Evolutionary conservation across 306 rosid species (phyloP), one percentile per base, ranked within the genome.

Genomic region (Quercus bicolor): DNA sequence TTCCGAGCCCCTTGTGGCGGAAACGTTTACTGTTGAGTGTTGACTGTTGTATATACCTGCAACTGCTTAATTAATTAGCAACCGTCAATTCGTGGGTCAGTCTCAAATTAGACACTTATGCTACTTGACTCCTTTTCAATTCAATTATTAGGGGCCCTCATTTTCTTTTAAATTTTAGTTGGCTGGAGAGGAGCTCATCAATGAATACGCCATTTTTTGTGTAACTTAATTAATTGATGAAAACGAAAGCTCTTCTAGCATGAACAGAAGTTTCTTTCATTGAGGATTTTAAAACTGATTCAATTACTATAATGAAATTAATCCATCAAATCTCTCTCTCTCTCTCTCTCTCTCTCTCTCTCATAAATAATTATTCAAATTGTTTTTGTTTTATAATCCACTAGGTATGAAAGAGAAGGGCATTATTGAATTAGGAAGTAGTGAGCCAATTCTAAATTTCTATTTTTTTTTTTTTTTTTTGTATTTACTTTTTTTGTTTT

Each of bases 41-140:
- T 40, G 45, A 40, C 45, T 40, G 16, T 13, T 3, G 53, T 12
- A 48, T 48, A 12, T 48, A 48, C 53, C 53, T 3, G 53, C 15
- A 48, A 12, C 16, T 48, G 53, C 15, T 11, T 48, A 3, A 11
- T 48, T 12, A 11, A 48, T 48, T 13, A 48, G 16, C 15, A 48
- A 48, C 53, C 16, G 53, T 48, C 53, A 12, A 48, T 48, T 68
- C 73, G 85, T 81, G 75, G 85, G 82, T 56, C 72, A 73, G 57
- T 68, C 54, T 77, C 80, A 74, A 74, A 53, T 84, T 84, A 80
- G 75, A 80, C 77, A 73, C 45, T 23, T 65, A 56, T 29, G 51
- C 52, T 5, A 33, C 72, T 77, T 77, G 70, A 73, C 33, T 72
- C 16, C 48, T 73, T 80, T 62, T 9, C 52, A 12, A 70, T 33